These are phyloP conservation scores for Fonsecaea multimorphosa DNA, from an alignment of 2,329 filamentous ascomycete species.

Conservation along the genomic window DNA sequence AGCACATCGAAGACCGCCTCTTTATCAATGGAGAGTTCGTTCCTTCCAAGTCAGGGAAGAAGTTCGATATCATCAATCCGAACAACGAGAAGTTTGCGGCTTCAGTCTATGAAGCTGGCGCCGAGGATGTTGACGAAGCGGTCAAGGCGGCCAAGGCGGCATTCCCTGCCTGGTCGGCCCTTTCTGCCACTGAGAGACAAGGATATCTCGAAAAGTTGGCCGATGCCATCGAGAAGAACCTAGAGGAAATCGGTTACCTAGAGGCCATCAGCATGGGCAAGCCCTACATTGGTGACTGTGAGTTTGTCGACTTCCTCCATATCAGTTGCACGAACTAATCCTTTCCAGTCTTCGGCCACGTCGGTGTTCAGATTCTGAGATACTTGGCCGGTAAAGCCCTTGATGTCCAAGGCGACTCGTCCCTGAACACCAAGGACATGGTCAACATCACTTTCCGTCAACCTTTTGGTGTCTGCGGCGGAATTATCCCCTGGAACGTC, in stretches of 20 bases:
- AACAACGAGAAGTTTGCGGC: conserved; percentile 42
- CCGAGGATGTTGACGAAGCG: conserved; percentile 45
- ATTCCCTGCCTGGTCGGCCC: conserved; percentile 53
- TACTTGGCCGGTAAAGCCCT: conserved; percentile 64
- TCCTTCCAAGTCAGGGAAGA: conserved; percentile 42
- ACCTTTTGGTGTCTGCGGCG: conserved; percentile 57
- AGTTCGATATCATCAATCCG: conserved; percentile 45
- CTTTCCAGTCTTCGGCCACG: conserved; percentile 70
- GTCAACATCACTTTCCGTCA: conserved; percentile 65
- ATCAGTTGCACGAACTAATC: background rate
- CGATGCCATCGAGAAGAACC: conserved; percentile 50
- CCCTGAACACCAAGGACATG: conserved; percentile 51
- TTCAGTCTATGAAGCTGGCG: conserved; percentile 43
- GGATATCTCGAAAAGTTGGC: conserved; percentile 50
- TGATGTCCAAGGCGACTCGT: conserved; percentile 53
- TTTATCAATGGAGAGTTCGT: conserved; percentile 48
- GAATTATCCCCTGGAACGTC: conserved; percentile 59
- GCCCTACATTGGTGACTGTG: conserved; percentile 55
- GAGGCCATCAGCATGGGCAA: conserved; percentile 61
- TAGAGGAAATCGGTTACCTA: conserved; percentile 53
- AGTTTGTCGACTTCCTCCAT: background rate
- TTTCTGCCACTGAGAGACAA: conserved; percentile 52
- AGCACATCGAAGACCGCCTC: conserved; percentile 42
- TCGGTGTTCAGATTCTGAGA: conserved; percentile 72
- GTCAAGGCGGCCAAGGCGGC: conserved; percentile 43